Conservation (phyloP, 208 protist species). For the Leishmania guyanensis region DNA sequence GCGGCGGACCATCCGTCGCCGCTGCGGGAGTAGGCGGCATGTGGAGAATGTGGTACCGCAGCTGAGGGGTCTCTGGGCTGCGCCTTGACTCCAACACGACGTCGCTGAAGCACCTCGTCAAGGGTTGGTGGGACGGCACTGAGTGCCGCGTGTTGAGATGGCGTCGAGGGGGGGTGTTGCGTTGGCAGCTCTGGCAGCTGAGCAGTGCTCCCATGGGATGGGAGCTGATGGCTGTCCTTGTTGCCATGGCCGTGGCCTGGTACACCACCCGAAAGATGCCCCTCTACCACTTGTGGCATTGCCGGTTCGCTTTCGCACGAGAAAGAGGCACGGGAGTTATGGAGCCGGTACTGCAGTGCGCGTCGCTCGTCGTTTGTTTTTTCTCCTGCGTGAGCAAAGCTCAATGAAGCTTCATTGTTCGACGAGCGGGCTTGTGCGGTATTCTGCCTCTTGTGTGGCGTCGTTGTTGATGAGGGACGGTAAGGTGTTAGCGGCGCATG, state of each 20-base stretch:
- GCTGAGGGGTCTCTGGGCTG: background rate
- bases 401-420: background rate
- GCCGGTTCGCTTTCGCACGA: background rate
- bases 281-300: too few species aligned
- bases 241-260: background rate
- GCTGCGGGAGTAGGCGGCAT: too few species aligned
- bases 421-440: background rate
- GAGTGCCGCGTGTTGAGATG: background rate
- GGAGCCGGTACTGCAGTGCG: background rate
- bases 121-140: background rate
- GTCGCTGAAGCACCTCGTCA: background rate
- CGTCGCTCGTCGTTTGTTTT: background rate
- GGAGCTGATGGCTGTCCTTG: background rate
- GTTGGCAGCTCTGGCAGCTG: background rate
- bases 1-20: background rate
- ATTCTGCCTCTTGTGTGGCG: background rate
- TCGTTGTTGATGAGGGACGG: background rate
- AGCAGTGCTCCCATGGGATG: background rate
- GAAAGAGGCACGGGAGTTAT: background rate
- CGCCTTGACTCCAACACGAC: background rate
- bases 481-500: background rate
- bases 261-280: background rate
- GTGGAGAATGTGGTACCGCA: background rate
- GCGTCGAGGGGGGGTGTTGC: background rate
- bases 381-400: too few species aligned